Evolutionary conservation across 163 green algal genomes (phyloP), one percentile per base, ranked within the genome.

Genomic region (Trebouxia gelatinosa): DNA sequence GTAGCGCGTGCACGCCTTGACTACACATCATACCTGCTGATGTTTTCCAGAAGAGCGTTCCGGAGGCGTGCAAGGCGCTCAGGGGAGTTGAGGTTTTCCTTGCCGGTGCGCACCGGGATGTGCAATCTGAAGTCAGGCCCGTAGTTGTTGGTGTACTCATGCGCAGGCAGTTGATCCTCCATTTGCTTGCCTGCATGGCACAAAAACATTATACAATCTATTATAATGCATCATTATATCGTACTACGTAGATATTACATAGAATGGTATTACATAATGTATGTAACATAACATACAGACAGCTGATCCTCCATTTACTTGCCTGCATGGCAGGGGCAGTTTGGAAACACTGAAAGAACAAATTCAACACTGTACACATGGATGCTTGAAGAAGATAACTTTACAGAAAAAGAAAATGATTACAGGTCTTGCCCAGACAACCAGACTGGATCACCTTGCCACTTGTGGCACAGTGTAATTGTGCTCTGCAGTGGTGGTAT

Each of bases 131-230:
- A 93, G 65, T 90, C 89, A 0, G 93, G 91, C 3, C 82, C 89
- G 82, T 93, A 98, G 78, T 96, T 93, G 79, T 97, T 90, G 64
- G 89, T 91, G 85, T 96, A 97, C 65, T 95, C 90, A 68, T 95
- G 95, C 43, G 87, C 80, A 0, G 94, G 94, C 81, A 98, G 67
- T 51, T 89, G 29, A 23, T 88, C 71, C 16, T 89, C 84, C 80
- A 97, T 80, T 39, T 80, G 43, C 57, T 43, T 34, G n/a, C 40
- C 78, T 81, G 76, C 35, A 68, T 5, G 31, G n/a, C n/a, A n/a
- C n/a, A n/a, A n/a, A n/a, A n/a, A n/a, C n/a, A n/a, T n/a, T n/a
- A n/a, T n/a, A n/a, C n/a, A n/a, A n/a, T n/a, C 17, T 59, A 17
- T 59, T 17, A 19, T 19, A 59, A 17, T 17, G 17, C 11, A 61